phyloP scores from a whole-genome alignment of 2,329 filamentous ascomycete species.

The Phaeoacremonium minimum region DNA sequence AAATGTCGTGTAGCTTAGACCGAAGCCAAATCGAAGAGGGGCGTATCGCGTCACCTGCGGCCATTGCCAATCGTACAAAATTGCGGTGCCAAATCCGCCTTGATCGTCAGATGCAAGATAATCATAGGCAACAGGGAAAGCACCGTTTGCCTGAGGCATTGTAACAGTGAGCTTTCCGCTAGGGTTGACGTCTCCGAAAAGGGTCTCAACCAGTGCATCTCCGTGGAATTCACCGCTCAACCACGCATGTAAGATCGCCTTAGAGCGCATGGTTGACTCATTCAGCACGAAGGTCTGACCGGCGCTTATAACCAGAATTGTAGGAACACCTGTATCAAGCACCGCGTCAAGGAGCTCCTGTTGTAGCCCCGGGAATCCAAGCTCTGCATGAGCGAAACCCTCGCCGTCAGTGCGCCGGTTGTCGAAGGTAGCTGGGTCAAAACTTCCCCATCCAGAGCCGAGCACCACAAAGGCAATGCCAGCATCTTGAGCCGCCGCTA shows the following conservation, averaged over 20 bases:
- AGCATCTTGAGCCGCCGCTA: slow-evolving; percentile 19
- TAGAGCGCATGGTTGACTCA: slow-evolving; percentile 28
- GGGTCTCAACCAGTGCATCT: slow-evolving; percentile 55
- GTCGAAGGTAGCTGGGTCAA: slow-evolving; percentile 15
- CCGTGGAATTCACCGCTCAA: slow-evolving; percentile 63
- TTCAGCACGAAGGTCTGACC: slow-evolving; percentile 24
- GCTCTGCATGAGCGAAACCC: slow-evolving; percentile 22
- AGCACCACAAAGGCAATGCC: slow-evolving; percentile 23
- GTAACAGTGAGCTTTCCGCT: slow-evolving; percentile 33
- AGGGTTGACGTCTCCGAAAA: slow-evolving; percentile 60
- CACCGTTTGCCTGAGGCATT: slow-evolving; percentile 39
- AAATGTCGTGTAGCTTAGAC: slow-evolving; percentile 63
- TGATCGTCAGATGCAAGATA: slow-evolving; percentile 60
- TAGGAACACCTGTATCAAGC: slow-evolving; percentile 21
- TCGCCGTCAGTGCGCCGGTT: slow-evolving; percentile 27
- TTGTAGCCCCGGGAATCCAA: slow-evolving; percentile 25
- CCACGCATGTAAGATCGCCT: slow-evolving; percentile 57
- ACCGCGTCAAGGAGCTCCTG: slow-evolving; percentile 26
- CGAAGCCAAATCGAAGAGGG: slow-evolving; percentile 57
- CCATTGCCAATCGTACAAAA: slow-evolving; percentile 45
- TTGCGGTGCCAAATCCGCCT: slow-evolving; percentile 51
- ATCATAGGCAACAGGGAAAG: slow-evolving; percentile 60
- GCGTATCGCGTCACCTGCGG: slow-evolving; percentile 31
- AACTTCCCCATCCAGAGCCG: slow-evolving; percentile 19
- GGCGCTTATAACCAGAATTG: slow-evolving; percentile 20